Percentiles rank a stretch among this genome's conserved stretches.
phyloP scores from a whole-genome alignment of 148 eudicot species.

The Persicaria maculosa region DNA sequence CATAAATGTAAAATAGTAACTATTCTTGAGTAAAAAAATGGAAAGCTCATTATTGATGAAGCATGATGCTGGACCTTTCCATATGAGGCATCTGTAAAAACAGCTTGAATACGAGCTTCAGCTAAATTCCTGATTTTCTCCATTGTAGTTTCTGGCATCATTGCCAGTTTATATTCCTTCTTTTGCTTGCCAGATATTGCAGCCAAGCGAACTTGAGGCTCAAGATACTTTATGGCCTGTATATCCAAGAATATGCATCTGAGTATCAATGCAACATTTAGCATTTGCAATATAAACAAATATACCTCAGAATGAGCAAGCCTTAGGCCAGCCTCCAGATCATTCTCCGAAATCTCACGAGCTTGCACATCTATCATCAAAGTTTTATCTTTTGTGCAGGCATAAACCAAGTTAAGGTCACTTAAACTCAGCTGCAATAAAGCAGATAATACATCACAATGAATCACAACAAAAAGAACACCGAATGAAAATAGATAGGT shows the following conservation, averaged over 20 bases:
- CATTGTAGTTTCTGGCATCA: constrained; percentile 68
- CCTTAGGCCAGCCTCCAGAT: constrained; percentile 72
- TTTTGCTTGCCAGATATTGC: constrained; percentile 79
- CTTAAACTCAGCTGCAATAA: constrained; percentile 70
- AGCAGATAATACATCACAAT: constrained; percentile 14
- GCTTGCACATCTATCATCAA: constrained; percentile 98
- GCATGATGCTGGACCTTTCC: constrained; percentile 52
- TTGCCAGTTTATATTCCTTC: constrained; percentile 70
- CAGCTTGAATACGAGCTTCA: constrained; percentile 69
- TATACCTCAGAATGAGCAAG: constrained; percentile 89
- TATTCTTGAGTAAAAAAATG: background rate
- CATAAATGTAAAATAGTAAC: background rate
- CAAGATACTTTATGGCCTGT: constrained; percentile 86
- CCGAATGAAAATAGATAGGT: background rate
- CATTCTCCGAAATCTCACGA: constrained; percentile 86
- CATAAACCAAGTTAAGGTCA: constrained; percentile 94
- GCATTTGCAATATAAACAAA: constrained; percentile 1
- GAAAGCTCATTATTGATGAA: background rate
- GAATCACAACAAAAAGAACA: constrained; percentile 1
- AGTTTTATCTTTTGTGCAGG: constrained; percentile 93
- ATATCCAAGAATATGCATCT: constrained; percentile 16
- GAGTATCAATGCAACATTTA: background rate
- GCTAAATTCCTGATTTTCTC: constrained; percentile 73
- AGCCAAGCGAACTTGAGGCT: constrained; percentile 92
- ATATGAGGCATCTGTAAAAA: constrained; percentile 83